Base-by-base conservation (phyloP, 768 basidiomycete genomes). In the Aureoboletus auriporus region DNA sequence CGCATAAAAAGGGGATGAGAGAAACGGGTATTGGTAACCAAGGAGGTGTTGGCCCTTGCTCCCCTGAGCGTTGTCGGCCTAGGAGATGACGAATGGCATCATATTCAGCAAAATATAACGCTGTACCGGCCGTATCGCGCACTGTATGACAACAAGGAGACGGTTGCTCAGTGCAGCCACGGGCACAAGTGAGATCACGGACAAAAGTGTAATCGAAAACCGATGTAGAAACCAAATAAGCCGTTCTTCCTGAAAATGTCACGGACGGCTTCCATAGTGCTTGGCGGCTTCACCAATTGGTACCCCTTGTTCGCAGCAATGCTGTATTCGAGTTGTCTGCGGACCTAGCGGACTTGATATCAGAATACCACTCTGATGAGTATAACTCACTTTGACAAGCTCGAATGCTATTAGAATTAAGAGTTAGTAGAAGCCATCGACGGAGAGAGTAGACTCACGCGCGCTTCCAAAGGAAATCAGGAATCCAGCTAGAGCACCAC, bases 91-190 rank as follows among this genome's bases (percentile, higher is more conserved):
- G 83, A 79, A 95, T 81, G 14, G 86, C 85, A 62, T 97, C 93
- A 63, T 97, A 96, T 63, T 94, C 92, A 31, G 91, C 77, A 66
- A 97, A 97, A 65, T 97, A 97, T 16, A 96, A 72, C 5, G 86
- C 87, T 11, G 94, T 95, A 41, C 93, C 93, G 39, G 79, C 67
- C 26, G 91, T 94, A 66, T 97, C 93, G 49, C 93, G 85, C 44
- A 92, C 89, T 92, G 59, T 31, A 53, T 43, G 9, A 46, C 14
- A 29, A 46, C 42, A 49, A 44, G 10, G 50, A 53, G 40, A 28
- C 6, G 16, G 20, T 35, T 34, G 6, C n/a, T 50, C 23, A 60
- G 33, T 26, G 23, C 30, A 39, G 44, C 37, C 23, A 39, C 10
- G 20, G 28, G 14, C 13, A 44, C 31, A 5, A 47, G 12, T 37